phyloP scores from a whole-genome alignment of 805 yeast species.

The Candida anglica region DNA sequence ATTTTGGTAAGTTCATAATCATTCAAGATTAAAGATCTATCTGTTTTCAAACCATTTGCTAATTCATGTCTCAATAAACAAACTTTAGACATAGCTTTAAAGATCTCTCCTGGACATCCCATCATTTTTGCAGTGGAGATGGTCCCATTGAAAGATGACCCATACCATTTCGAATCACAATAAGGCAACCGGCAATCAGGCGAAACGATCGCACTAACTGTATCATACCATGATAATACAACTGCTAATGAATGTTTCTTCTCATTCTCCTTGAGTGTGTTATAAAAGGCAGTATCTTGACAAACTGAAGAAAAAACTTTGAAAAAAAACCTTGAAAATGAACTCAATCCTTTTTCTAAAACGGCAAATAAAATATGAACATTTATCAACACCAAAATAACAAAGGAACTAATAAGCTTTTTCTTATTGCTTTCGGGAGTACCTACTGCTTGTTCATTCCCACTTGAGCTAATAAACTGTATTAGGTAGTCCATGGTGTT shows the following conservation, averaged over 20 bases:
- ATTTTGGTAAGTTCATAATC: slow-evolving; percentile 29
- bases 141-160: slow-evolving; percentile 31
- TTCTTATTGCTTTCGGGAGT: slow-evolving; percentile 6
- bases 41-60: slow-evolving; percentile 5
- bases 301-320: slow-evolving; percentile 49
- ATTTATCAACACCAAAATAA: slow-evolving; percentile 47
- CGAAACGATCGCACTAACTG: slow-evolving; percentile 51
- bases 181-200: slow-evolving; percentile 55
- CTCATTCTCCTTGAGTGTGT: slow-evolving; percentile 38
- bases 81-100: slow-evolving; percentile 41
- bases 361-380: slow-evolving; percentile 53
- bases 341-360: slow-evolving; percentile 51
- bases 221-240: slow-evolving; percentile 59
- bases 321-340: slow-evolving; percentile 45
- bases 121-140: slow-evolving; percentile 50
- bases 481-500: slow-evolving; percentile 54
- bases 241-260: slow-evolving; percentile 48
- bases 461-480: slow-evolving; percentile 26
- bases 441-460: neutral
- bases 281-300: slow-evolving; percentile 37
- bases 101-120: slow-evolving; percentile 61
- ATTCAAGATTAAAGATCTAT: slow-evolving; percentile 7
- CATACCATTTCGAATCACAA: slow-evolving; percentile 52
- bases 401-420: slow-evolving; percentile 25
- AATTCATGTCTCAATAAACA: slow-evolving; percentile 33